Percentiles rank a stretch among this genome's conserved stretches.
Conservation (phyloP, 2,329 filamentous ascomycete species). For the Alternaria triticina region DNA sequence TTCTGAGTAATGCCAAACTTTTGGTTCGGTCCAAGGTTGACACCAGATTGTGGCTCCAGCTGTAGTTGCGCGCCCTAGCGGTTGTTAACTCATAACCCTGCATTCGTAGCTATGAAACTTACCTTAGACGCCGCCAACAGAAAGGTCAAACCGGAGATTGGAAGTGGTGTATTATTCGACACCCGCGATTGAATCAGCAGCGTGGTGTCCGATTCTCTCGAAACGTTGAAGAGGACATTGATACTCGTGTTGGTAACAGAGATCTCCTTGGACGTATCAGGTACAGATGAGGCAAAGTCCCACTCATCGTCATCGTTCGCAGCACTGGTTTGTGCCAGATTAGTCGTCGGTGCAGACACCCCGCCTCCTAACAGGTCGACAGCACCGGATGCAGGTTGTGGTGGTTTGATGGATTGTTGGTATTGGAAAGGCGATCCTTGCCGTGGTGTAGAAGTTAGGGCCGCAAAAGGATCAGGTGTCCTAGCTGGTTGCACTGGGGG, state of each 20-base stretch:
- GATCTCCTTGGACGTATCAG: slow-evolving; percentile 70
- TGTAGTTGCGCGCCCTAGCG: slow-evolving; percentile 77
- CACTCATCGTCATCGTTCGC: slow-evolving; percentile 95
- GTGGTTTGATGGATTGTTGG: slow-evolving; percentile 51
- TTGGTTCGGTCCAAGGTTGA: slow-evolving; percentile 73
- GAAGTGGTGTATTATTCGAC: slow-evolving; percentile 76
- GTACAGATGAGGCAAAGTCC: slow-evolving; percentile 88
- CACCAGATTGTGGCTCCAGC: slow-evolving; percentile 84
- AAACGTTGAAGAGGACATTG: slow-evolving; percentile 75
- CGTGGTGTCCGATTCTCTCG: slow-evolving; percentile 61
- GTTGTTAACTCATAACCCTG: slow-evolving; percentile 11
- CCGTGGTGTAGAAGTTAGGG: slow-evolving; percentile 61
- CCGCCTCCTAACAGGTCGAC: slow-evolving; percentile 48
- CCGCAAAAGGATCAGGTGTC: slow-evolving; percentile 65
- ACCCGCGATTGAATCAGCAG: slow-evolving; percentile 80
- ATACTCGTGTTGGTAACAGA: slow-evolving; percentile 73
- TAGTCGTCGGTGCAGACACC: slow-evolving; percentile 31
- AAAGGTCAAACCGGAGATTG: slow-evolving; percentile 82
- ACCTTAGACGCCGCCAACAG: slow-evolving; percentile 95
- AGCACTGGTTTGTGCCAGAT: slow-evolving; percentile 34
- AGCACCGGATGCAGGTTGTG: slow-evolving; percentile 37
- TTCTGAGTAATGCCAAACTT: slow-evolving; percentile 81
- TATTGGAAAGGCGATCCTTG: slow-evolving; percentile 58
- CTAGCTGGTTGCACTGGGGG: slow-evolving; percentile 42
- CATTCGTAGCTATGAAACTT: slow-evolving; percentile 1